A percentile compares a stretch with the other conserved stretches of the same genome.
These are phyloP conservation scores for Fusarium setosum DNA, from an alignment of 2,329 filamentous ascomycete genomes.

Conservation along the genomic window DNA sequence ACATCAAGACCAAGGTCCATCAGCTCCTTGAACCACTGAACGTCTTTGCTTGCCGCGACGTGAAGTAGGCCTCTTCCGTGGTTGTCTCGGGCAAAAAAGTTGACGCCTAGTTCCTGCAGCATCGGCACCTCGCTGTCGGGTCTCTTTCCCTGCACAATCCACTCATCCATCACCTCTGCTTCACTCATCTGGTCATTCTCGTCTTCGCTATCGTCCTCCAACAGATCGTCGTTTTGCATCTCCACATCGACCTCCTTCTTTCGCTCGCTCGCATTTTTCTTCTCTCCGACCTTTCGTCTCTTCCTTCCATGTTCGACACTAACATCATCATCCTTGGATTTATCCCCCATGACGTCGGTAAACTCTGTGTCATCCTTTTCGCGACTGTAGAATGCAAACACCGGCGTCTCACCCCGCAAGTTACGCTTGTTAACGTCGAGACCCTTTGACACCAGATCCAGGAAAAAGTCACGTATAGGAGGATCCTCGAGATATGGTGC, in stretches of 20 bases:
- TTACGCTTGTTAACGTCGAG: constrained; percentile 42
- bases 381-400: constrained; percentile 29
- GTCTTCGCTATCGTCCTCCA: no score
- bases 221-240: no score
- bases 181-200: no score
- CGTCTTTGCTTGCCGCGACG: constrained; percentile 34
- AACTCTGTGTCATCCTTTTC: not conserved
- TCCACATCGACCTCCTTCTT: no score
- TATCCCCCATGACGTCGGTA: not conserved
- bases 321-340: no score
- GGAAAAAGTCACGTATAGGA: constrained; percentile 21
- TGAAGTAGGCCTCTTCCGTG: constrained; percentile 46
- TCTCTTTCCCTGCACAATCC: not conserved
- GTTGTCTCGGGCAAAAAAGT: constrained; percentile 41
- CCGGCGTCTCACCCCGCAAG: constrained; percentile 36
- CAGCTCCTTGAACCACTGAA: constrained; percentile 38
- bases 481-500: constrained; percentile 1
- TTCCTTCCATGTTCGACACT: no score
- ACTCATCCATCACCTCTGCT: no score
- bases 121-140: constrained; percentile 7
- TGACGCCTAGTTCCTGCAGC: constrained; percentile 37
- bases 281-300: no score
- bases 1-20: constrained; percentile 44
- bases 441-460: constrained; percentile 18
- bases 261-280: no score